phyloP scores from a whole-genome alignment of 2,329 filamentous ascomycete species.

The Aspergillus pseudotamarii region DNA sequence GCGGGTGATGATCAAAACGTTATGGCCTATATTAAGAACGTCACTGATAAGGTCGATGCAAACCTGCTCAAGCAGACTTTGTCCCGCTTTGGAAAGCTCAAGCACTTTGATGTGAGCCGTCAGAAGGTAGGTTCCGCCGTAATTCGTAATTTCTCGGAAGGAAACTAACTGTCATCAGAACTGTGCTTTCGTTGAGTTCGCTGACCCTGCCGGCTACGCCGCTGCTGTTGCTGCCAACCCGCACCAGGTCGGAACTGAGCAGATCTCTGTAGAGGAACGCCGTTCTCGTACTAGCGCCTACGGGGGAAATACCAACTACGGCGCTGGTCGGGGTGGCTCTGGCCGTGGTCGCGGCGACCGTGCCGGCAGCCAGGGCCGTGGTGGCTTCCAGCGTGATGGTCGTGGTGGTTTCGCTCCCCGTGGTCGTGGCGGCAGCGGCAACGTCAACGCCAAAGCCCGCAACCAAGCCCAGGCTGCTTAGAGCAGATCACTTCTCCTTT shows the following conservation, averaged over 20 bases:
- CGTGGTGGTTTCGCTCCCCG: conserved; percentile 68
- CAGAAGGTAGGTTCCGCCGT: conserved; percentile 66
- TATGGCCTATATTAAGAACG: conserved; percentile 92
- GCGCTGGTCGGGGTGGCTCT: conserved; percentile 63
- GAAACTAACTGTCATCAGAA: conserved; percentile 62
- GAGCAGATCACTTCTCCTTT: conserved; percentile 16
- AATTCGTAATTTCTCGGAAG: not conserved
- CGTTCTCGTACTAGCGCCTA: conserved; percentile 73
- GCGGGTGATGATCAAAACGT: conserved; percentile 71
- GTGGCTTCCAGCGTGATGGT: conserved; percentile 69
- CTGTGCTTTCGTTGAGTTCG: conserved; percentile 96
- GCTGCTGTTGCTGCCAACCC: conserved; percentile 83
- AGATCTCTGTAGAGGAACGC: conserved; percentile 85
- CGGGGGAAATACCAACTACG: conserved; percentile 66
- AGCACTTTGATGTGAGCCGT: conserved; percentile 66
- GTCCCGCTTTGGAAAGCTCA: conserved; percentile 67
- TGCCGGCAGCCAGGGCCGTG: conserved; percentile 63
- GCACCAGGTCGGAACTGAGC: conserved; percentile 79
- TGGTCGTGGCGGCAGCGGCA: conserved; percentile 60
- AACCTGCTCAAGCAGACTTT: conserved; percentile 72
- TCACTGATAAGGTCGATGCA: conserved; percentile 82
- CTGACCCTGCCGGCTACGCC: conserved; percentile 76
- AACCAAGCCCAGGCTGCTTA: conserved; percentile 50
- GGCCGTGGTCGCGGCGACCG: conserved; percentile 71
- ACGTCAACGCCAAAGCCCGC: conserved; percentile 51